Evolutionary conservation across 179 eudicot genomes (phyloP).

Genomic region (Silene coronaria): DNA sequence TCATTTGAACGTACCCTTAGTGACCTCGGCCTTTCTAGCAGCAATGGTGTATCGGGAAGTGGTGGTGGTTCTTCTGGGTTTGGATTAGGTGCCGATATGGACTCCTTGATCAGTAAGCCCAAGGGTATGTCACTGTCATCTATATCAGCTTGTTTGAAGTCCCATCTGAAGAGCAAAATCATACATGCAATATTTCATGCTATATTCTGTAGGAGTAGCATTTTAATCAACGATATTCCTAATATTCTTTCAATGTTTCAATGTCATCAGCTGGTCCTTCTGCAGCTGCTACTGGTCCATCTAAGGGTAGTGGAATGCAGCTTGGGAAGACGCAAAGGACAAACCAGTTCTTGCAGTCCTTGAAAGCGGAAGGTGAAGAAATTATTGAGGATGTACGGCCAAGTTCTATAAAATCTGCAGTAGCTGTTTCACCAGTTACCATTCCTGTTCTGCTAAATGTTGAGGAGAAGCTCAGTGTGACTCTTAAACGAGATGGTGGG

Average conservation of each 20-base stretch:
- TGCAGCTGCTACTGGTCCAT: slow-evolving; percentile 67
- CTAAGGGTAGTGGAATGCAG: slow-evolving; percentile 81
- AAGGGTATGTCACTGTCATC: slow-evolving; percentile 47
- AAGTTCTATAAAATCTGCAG: slow-evolving; percentile 38
- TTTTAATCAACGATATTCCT: not conserved
- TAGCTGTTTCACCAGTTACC: slow-evolving; percentile 59
- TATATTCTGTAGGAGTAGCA: too few species aligned
- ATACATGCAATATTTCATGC: too few species aligned
- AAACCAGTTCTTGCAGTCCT: slow-evolving; percentile 76
- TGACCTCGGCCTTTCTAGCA: slow-evolving; percentile 43
- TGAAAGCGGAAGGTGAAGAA: slow-evolving; percentile 91
- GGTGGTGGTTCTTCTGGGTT: slow-evolving; percentile 39
- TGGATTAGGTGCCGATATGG: slow-evolving; percentile 51
- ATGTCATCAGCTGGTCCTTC: slow-evolving; percentile 50
- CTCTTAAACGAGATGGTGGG: slow-evolving; percentile 77
- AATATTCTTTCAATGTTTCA: not conserved
- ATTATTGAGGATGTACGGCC: slow-evolving; percentile 77
- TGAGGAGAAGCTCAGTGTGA: slow-evolving; percentile 78
- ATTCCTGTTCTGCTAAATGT: slow-evolving; percentile 73
- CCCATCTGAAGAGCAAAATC: too few species aligned
- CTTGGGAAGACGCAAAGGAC: slow-evolving; percentile 70
- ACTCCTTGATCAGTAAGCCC: slow-evolving; percentile 50
- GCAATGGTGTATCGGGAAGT: slow-evolving; percentile 28
- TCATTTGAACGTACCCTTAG: slow-evolving; percentile 55
- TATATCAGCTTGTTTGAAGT: not conserved